Evolutionary conservation across 116 monocot species (phyloP).

Genomic region (Papilionanthe hybrid): DNA sequence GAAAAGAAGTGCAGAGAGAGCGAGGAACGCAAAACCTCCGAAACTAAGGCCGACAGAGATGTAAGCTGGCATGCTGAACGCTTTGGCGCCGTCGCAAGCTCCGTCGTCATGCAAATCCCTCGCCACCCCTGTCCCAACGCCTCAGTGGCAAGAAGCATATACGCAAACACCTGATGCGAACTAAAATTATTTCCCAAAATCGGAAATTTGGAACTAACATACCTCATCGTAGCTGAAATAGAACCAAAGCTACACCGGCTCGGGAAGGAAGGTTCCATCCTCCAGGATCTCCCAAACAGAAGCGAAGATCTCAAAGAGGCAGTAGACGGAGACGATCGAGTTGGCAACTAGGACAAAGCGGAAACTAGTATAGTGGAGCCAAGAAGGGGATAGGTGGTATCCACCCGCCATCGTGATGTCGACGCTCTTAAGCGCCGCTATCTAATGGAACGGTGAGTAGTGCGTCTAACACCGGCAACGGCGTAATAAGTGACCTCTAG

Average conservation of each 20-base stretch:
- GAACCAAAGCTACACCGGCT: constrained; percentile 89
- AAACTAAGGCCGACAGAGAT: constrained; percentile 69
- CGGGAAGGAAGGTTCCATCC: constrained; percentile 67
- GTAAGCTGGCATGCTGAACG: constrained; percentile 67
- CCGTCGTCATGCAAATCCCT: constrained; percentile 16
- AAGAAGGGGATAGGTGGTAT: constrained; percentile 49
- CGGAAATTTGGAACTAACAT: no score
- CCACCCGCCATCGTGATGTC: no score
- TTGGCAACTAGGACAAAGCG: constrained; percentile 67
- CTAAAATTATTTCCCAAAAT: not conserved
- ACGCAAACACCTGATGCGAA: constrained; percentile 56
- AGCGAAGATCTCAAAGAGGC: constrained; percentile 51
- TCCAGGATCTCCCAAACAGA: constrained; percentile 69
- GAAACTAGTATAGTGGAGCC: constrained; percentile 55
- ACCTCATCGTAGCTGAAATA: constrained; percentile 98
- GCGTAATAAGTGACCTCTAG: no score
- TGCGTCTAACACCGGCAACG: no score
- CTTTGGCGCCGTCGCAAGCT: constrained; percentile 26
- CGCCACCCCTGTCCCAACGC: constrained; percentile 52
- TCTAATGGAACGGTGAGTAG: no score
- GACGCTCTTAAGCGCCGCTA: no score
- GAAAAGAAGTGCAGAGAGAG: constrained; percentile 51
- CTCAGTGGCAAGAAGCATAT: constrained; percentile 63
- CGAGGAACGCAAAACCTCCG: constrained; percentile 68
- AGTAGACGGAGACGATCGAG: constrained; percentile 77